These are phyloP conservation scores for Cryptococcus sp. DNA, from an alignment of 1,284 basidiomycete species.

Conservation along the genomic window DNA sequence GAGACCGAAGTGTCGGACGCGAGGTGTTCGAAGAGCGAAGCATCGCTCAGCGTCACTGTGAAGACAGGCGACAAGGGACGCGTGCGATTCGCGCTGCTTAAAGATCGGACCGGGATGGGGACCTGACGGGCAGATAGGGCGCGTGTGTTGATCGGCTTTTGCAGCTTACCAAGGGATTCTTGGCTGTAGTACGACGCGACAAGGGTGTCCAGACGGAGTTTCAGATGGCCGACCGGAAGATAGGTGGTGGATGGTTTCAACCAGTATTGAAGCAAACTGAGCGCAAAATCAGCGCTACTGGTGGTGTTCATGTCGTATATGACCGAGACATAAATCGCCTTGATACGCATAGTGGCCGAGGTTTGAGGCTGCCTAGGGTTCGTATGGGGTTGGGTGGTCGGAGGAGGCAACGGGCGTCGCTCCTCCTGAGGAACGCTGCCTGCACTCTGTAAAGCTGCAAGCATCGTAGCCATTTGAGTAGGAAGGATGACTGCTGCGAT, in stretches of 20 bases:
- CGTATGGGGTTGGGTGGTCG: not conserved
- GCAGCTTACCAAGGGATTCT: conserved; percentile 1
- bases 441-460: conserved; percentile 26
- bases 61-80: conserved; percentile 20
- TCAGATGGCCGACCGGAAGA: conserved; percentile 44
- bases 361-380: conserved; percentile 22
- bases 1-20: conserved; percentile 20
- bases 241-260: conserved; percentile 32
- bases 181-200: conserved; percentile 22
- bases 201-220: conserved; percentile 39
- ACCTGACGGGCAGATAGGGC: conserved; percentile 1
- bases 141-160: not conserved
- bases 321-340: conserved; percentile 29
- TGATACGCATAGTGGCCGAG: conserved; percentile 27
- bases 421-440: not conserved
- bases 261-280: conserved; percentile 32
- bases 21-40: conserved; percentile 45
- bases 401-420: not conserved
- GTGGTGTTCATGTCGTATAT: conserved; percentile 35
- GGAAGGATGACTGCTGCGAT: conserved; percentile 36
- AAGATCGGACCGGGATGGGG: conserved; percentile 1
- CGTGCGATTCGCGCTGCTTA: not conserved
- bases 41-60: conserved; percentile 25
- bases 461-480: conserved; percentile 25
- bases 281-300: conserved; percentile 2